Evolutionary conservation across 495 filamentous ascomycete genomes (phyloP).

Genomic region (Trichoderma orchidacearum): DNA sequence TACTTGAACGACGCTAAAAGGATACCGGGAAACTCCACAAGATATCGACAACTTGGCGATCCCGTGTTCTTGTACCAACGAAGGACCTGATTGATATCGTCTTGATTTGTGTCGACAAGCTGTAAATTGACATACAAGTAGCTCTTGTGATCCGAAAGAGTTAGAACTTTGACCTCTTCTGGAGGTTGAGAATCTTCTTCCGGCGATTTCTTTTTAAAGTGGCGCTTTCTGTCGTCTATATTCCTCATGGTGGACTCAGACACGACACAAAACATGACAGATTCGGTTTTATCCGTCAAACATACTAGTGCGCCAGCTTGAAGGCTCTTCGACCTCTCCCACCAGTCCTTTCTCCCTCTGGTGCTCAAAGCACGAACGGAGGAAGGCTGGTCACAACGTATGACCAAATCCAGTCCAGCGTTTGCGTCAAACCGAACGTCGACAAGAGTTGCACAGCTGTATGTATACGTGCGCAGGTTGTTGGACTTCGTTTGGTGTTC

Average conservation of each 20-base stretch:
- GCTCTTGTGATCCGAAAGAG: slow-evolving; percentile 12
- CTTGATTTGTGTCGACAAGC: slow-evolving; percentile 20
- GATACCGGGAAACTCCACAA: slow-evolving; percentile 57
- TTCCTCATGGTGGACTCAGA: background rate
- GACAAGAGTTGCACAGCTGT: slow-evolving; percentile 22
- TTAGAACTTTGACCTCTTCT: background rate
- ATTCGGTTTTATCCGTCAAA: slow-evolving; percentile 30
- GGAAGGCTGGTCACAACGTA: slow-evolving; percentile 42
- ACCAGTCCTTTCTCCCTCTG: slow-evolving; percentile 41
- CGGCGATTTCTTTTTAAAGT: background rate
- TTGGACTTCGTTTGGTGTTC: background rate
- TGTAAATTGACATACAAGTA: slow-evolving; percentile 13
- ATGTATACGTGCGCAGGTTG: slow-evolving; percentile 19
- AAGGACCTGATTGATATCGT: background rate
- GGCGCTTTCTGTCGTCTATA: background rate
- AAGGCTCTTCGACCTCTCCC: slow-evolving; percentile 42
- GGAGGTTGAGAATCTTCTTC: background rate
- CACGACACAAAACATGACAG: background rate
- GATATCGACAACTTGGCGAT: background rate
- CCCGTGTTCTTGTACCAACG: background rate
- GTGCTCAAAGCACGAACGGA: slow-evolving; percentile 12
- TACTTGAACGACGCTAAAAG: slow-evolving; percentile 54
- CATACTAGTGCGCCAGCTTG: slow-evolving; percentile 46
- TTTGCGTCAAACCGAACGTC: slow-evolving; percentile 27
- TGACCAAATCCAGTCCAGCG: slow-evolving; percentile 39